Evolutionary conservation across 495 filamentous ascomycete genomes (phyloP).

Genomic region (Pseudotulostoma volvatum): DNA sequence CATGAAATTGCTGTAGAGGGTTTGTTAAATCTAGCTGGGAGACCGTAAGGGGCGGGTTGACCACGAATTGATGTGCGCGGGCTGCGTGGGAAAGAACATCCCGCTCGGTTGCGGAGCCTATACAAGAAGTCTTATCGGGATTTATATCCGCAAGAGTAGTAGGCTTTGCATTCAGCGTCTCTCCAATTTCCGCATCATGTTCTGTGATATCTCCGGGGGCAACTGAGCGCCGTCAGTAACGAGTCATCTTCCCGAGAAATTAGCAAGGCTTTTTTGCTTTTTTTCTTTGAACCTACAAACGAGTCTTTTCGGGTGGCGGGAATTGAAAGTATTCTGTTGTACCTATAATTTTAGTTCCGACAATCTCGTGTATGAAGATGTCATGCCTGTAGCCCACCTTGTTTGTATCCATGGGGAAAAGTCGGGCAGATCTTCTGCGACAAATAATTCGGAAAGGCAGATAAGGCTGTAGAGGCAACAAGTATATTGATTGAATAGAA

Average conservation of each 20-base stretch:
- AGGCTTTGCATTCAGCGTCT: conserved; percentile 15
- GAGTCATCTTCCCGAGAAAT: neutral
- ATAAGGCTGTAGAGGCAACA: too few relatives aligned
- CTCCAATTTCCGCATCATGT: conserved; percentile 5
- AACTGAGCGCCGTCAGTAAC: conserved; percentile 16
- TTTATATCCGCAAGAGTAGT: conserved; percentile 24
- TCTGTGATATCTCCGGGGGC: conserved; percentile 26
- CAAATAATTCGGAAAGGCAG: too few relatives aligned
- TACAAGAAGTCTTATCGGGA: too few relatives aligned
- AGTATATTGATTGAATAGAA: too few relatives aligned
- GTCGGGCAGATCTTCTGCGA: neutral
- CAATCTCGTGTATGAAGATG: neutral
- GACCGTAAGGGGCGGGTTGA: conserved; percentile 28
- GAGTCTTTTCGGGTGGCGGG: conserved; percentile 26
- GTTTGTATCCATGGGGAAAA: neutral
- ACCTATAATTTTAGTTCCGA: neutral
- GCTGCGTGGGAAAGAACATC: conserved; percentile 24
- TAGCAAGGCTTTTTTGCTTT: neutral
- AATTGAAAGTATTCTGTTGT: conserved; percentile 3
- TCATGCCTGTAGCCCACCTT: neutral
- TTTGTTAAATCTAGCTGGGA: conserved; percentile 25
- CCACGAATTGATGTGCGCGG: conserved; percentile 31
- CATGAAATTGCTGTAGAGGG: conserved; percentile 70
- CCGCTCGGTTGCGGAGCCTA: conserved; percentile 20
- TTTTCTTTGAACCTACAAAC: conserved; percentile 20